Evolutionary conservation across 176 grass and related monocot species (phyloP).

Genomic region (Avena atlantica): DNA sequence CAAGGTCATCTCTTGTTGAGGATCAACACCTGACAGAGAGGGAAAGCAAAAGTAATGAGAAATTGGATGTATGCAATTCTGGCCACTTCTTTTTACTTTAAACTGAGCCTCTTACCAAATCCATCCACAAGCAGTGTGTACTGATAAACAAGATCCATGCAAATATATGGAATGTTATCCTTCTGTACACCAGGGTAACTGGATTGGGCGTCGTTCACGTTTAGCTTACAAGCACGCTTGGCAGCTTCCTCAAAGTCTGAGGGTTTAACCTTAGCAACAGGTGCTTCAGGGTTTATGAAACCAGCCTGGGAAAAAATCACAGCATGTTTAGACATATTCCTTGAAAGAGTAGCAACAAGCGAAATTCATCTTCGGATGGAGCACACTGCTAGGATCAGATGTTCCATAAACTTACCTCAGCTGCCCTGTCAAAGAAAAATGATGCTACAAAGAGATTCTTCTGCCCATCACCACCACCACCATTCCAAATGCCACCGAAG

Average conservation of each 20-base stretch:
- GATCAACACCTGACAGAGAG: conserved; percentile 63
- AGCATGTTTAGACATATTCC: neutral
- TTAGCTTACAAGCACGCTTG: conserved; percentile 75
- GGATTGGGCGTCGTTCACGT: conserved; percentile 62
- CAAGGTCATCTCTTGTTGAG: conserved; percentile 86
- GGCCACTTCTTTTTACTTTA: conserved; percentile 3
- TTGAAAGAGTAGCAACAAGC: conserved; percentile 1
- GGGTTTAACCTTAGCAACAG: conserved; percentile 75
- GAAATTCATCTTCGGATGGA: conserved; percentile 9
- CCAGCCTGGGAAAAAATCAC: conserved; percentile 64
- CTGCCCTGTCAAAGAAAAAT: conserved; percentile 98
- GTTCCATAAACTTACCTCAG: conserved; percentile 63
- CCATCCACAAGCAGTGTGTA: conserved; percentile 89
- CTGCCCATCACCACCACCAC: conserved; percentile 92
- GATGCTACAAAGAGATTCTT: conserved; percentile 98
- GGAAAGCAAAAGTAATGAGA: conserved; percentile 8
- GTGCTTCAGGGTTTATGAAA: conserved; percentile 74
- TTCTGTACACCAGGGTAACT: conserved; percentile 62
- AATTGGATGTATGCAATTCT: neutral
- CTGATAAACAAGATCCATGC: conserved; percentile 98
- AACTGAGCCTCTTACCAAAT: conserved; percentile 62
- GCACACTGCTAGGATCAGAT: conserved; percentile 14
- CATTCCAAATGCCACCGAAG: conserved; percentile 98
- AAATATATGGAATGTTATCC: conserved; percentile 83
- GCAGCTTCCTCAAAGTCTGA: conserved; percentile 85